Evolutionary conservation across 176 grass and related monocot species (phyloP), one percentile per base, ranked within the genome.

Genomic region (Phoenix roebelenii): DNA sequence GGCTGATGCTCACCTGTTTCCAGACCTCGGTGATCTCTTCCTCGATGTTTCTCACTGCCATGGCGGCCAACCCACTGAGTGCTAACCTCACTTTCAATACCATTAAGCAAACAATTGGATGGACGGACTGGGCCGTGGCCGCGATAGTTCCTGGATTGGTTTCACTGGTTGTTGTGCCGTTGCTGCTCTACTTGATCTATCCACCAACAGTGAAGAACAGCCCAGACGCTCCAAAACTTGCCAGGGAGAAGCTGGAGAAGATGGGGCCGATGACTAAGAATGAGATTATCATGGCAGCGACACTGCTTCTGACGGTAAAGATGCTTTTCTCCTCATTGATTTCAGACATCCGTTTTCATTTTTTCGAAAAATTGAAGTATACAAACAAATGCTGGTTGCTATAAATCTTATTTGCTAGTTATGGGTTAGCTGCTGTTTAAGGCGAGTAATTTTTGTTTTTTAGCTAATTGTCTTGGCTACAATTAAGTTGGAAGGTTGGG

Each of bases 1-100:
- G 93, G 93, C 84, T 98, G 59, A 98, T 98, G 93, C 79, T 98
- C 63, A 98, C 93, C 0, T 98, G 93, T 67, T 98, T 98, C 74
- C 93, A 92, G 73, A 98, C 93, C 15, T 92, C 93, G 0, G 93
- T 85, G 52, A 61, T 92, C 52, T 98, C 93, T 1, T 98, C 93
- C 0, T 70, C 93, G 35, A 98, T 98, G 93, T 92, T 98, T 75
- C 88, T 98, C 63, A 92, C 93, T 3, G 93, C 63, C 1, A 98
- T 92, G 93, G 93, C 93, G 0, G 88, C 93, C 0, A 98, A 98
- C 12, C 93, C 88, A 56, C 79, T 98, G 7, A 79, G 80, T 1
- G 93, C 93, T 0, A 98, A 98, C 72, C 88, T 98, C 1, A 98
- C 93, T 16, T 68, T 71, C 0, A 57, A 29, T 65, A 83, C 87